phyloP scores from a whole-genome alignment of 2,329 filamentous ascomycete species.

The Penicillium sclerotiorum region DNA sequence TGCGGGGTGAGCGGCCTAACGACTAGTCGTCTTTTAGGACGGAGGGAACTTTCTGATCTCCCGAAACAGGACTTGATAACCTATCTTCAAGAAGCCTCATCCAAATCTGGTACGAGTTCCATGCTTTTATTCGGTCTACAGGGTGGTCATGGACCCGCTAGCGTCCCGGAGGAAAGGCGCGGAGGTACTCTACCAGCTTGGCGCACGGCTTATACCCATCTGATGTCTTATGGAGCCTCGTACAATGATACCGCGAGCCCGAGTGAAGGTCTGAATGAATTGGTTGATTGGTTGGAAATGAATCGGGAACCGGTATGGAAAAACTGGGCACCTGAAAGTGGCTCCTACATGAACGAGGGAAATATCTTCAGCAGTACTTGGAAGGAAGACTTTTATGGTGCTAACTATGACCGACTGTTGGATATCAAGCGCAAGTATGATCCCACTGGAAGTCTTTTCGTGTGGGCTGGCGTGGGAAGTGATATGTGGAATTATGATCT shows the following conservation, averaged over 20 bases:
- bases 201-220: conserved; percentile 37
- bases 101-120: conserved; percentile 18
- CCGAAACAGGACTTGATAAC: conserved; percentile 3
- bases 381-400: conserved; percentile 30
- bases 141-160: conserved; percentile 16
- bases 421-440: conserved; percentile 33
- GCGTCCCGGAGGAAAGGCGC: conserved; percentile 5
- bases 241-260: conserved; percentile 12
- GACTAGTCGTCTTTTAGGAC: conserved; percentile 40
- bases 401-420: conserved; percentile 30
- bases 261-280: background rate
- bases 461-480: conserved; percentile 21
- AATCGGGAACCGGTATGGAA: conserved; percentile 26
- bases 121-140: conserved; percentile 30
- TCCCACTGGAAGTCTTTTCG: conserved; percentile 21
- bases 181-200: conserved; percentile 33
- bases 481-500: conserved; percentile 26
- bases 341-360: conserved; percentile 30
- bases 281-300: conserved; percentile 13
- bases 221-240: conserved; percentile 29
- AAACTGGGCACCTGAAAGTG: conserved; percentile 26
- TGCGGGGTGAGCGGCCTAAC: conserved; percentile 31
- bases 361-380: conserved; percentile 19
- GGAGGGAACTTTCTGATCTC: conserved; percentile 30
- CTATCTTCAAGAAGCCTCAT: background rate